Base-by-base conservation (phyloP, 305 asterid genomes). In the Fraxinus albicans region DNA sequence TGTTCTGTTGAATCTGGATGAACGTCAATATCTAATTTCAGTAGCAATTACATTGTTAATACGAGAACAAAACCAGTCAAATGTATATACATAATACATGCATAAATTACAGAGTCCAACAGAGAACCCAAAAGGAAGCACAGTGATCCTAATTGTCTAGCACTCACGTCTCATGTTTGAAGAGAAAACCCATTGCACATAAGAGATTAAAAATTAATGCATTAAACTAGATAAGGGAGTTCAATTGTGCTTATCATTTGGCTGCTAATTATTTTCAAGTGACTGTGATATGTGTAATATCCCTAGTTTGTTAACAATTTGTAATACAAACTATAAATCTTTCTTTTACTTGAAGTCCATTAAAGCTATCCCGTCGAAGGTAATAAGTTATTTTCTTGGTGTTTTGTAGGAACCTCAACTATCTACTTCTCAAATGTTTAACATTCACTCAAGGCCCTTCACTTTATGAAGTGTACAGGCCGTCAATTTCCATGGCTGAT, bases 401-500 rank as follows among this genome's bases (percentile, higher is more conserved):
- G 77, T 81, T 70, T 8, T 86, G 87, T 76, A 94, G 98, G 97
- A 91, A 85, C 97, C 97, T 79, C 93, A 75, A 81, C 87, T 94
- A 81, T 94, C 95, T 72, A 81, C 94, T 35, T 89, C 96, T 79
- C 89, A 88, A 86, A 86, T 79, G 87, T 93, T 94, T 76, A 93
- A 91, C 79, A 87, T 94, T 79, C 87, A 93, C 90, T 83, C 89
- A 5, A 93, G 86, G 93, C 77, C 78, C 25, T 73, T 94, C 77
- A 55, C 88, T 55, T 9, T 93, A 65, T 93, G 86, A 90, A 84
- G 73, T 53, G 77, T 27, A 23, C 1, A 0, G 17, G 67, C 69
- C 35, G 77, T 76, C 67, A 78, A 19, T 53, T 80, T 81, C 80
- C 84, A 76, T 35, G 65, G 85, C 82, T 76, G 83, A 72, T 72